A percentile compares a stretch with the other conserved stretches of the same genome.
phyloP scores from a whole-genome alignment of 805 yeast species.

The Saccharomyces cerevisiae region DNA sequence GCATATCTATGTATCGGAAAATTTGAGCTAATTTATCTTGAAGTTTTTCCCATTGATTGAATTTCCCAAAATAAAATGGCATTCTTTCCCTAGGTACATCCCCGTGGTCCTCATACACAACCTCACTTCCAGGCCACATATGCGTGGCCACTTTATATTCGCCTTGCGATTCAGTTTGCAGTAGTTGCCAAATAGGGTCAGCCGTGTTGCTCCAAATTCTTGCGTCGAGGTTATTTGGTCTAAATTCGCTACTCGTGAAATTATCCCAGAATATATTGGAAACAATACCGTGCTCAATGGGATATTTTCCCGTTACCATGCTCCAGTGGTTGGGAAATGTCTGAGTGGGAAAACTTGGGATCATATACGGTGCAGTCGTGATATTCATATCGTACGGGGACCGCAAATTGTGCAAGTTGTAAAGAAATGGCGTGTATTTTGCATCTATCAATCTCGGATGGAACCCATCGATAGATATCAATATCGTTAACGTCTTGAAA shows the following conservation, averaged over 20 bases:
- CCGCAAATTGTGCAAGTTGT: constrained; percentile 42
- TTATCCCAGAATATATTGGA: constrained; percentile 46
- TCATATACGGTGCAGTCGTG: constrained; percentile 59
- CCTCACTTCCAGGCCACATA: constrained; percentile 96
- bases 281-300: constrained; percentile 77
- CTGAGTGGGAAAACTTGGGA: constrained; percentile 78
- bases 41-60: constrained; percentile 48
- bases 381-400: constrained; percentile 34
- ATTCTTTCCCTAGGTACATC: constrained; percentile 35
- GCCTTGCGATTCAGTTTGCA: constrained; percentile 46
- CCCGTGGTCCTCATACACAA: constrained; percentile 25
- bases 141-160: constrained; percentile 39
- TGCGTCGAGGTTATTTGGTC: constrained; percentile 41
- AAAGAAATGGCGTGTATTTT: constrained; percentile 59
- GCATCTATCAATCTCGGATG: constrained; percentile 78
- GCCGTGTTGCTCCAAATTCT: constrained; percentile 71
- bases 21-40: constrained; percentile 48
- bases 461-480: constrained; percentile 79
- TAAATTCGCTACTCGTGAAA: constrained; percentile 42
- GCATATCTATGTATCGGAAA: constrained; percentile 54
- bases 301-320: constrained; percentile 73
- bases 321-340: constrained; percentile 93
- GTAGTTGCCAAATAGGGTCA: constrained; percentile 81
- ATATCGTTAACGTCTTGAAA: constrained; percentile 65
- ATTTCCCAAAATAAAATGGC: constrained; percentile 50